Conservation (phyloP, 129 eudicot genomes). For the Cynara cardunculus region DNA sequence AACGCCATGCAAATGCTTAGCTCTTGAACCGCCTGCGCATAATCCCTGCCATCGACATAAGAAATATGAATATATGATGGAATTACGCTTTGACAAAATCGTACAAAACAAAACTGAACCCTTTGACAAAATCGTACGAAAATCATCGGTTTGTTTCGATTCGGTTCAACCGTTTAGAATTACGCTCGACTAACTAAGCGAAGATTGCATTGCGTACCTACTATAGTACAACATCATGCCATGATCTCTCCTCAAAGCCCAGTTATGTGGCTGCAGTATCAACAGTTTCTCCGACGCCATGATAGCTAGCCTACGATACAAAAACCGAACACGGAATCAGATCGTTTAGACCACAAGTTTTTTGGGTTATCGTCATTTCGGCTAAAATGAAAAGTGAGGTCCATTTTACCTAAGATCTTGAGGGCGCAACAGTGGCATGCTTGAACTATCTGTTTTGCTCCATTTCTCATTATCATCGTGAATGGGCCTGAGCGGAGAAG, state of each 20-base stretch:
- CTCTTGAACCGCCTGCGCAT: conserved; percentile 82
- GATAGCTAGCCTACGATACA: conserved; percentile 64
- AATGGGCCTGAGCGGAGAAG: conserved; percentile 81
- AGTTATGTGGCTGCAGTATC: conserved; percentile 86
- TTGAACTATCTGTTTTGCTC: conserved; percentile 45
- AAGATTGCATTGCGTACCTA: conserved; percentile 35
- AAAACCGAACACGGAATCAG: conserved; percentile 14
- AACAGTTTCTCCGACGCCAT: conserved; percentile 88
- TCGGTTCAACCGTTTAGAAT: background rate
- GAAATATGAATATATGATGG: background rate
- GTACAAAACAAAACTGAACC: too few species aligned
- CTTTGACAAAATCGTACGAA: background rate
- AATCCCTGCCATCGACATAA: conserved; percentile 48
- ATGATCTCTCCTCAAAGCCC: conserved; percentile 91
- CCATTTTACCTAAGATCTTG: conserved; percentile 62
- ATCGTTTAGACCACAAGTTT: conserved; percentile 27
- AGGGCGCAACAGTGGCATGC: conserved; percentile 70
- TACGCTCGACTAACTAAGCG: background rate
- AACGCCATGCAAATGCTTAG: conserved; percentile 98
- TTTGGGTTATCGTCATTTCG: conserved; percentile 16
- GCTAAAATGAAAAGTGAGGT: conserved; percentile 6
- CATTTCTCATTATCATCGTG: conserved; percentile 47
- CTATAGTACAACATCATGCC: conserved; percentile 93
- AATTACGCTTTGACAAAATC: too few species aligned
- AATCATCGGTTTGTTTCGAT: background rate